Evolutionary conservation across 192 early-diverging fungal species (phyloP).

Genomic region (Thamnidium elegans): DNA sequence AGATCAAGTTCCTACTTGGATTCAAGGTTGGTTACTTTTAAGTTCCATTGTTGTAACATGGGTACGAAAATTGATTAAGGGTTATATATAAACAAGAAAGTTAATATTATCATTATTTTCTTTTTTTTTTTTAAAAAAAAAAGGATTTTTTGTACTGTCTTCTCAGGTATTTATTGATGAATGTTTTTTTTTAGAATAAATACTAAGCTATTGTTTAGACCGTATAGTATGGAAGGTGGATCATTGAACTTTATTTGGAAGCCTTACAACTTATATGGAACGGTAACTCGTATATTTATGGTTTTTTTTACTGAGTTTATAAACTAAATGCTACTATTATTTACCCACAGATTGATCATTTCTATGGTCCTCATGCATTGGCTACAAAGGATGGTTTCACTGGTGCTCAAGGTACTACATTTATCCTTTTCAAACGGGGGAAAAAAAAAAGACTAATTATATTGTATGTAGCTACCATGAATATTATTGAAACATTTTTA

Average conservation of each 20-base stretch:
- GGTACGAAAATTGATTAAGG: constrained; percentile 9
- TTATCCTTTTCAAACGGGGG: too few species aligned
- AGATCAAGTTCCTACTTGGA: constrained; percentile 15
- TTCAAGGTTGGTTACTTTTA: constrained; percentile 24
- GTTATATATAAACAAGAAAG: not conserved
- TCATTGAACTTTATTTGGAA: constrained; percentile 27
- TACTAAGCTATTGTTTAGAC: constrained; percentile 7
- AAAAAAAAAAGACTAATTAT: not conserved
- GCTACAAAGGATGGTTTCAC: constrained; percentile 33
- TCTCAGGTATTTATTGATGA: constrained; percentile 15
- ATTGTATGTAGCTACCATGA: constrained; percentile 18
- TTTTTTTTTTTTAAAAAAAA: too few species aligned
- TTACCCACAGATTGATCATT: constrained; percentile 26
- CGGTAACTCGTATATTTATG: too few species aligned
- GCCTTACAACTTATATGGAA: constrained; percentile 37
- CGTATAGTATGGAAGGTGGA: constrained; percentile 32
- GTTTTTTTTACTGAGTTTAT: not conserved
- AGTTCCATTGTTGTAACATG: constrained; percentile 27
- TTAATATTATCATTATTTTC: constrained; percentile 1
- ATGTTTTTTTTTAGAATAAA: not conserved
- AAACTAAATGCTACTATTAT: not conserved
- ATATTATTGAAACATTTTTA: constrained; percentile 28
- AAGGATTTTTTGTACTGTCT: constrained; percentile 38
- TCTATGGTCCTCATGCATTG: constrained; percentile 32
- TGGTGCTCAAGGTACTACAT: constrained; percentile 29